A percentile compares a stretch with the other conserved stretches of the same genome.
Evolutionary conservation across 495 filamentous ascomycete genomes (phyloP).

Genomic region (Podospora australis): DNA sequence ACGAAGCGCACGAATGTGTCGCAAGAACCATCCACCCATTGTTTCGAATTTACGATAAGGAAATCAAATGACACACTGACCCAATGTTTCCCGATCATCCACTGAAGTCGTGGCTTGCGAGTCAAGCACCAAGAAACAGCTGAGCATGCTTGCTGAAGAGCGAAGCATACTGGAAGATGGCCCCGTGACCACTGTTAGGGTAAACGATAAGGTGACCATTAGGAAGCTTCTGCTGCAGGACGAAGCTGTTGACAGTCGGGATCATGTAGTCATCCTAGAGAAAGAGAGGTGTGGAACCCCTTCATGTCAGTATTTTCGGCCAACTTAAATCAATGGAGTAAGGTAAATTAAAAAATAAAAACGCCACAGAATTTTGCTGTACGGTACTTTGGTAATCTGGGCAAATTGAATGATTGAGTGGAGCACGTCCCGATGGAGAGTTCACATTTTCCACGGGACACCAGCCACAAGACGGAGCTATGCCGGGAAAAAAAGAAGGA

Average conservation of each 20-base stretch:
- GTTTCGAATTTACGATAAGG: too few relatives aligned
- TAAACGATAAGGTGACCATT: constrained; percentile 28
- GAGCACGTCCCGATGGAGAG: neutral
- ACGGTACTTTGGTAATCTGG: neutral
- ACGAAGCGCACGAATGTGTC: too few relatives aligned
- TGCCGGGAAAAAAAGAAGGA: neutral
- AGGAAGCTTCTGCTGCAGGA: constrained; percentile 22
- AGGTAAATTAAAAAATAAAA: neutral
- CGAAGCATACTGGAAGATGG: constrained; percentile 24
- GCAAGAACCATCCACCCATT: too few relatives aligned
- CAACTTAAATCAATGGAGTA: neutral
- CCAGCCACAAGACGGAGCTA: neutral
- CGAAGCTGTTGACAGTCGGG: constrained; percentile 27
- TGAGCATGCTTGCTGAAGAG: constrained; percentile 20
- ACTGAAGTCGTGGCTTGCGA: too few relatives aligned
- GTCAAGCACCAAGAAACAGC: constrained; percentile 11
- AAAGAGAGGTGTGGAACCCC: too few relatives aligned
- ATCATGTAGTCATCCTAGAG: constrained; percentile 26
- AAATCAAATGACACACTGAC: too few relatives aligned
- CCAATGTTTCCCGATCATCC: too few relatives aligned
- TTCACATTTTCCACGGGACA: neutral
- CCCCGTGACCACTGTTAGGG: constrained; percentile 27
- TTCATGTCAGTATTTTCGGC: neutral
- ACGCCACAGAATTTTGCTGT: neutral
- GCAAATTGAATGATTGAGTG: neutral